A percentile compares a stretch with the other conserved stretches of the same genome.
Evolutionary conservation across 169 alveolate species (phyloP).

Genomic region (Theileria sp.): DNA sequence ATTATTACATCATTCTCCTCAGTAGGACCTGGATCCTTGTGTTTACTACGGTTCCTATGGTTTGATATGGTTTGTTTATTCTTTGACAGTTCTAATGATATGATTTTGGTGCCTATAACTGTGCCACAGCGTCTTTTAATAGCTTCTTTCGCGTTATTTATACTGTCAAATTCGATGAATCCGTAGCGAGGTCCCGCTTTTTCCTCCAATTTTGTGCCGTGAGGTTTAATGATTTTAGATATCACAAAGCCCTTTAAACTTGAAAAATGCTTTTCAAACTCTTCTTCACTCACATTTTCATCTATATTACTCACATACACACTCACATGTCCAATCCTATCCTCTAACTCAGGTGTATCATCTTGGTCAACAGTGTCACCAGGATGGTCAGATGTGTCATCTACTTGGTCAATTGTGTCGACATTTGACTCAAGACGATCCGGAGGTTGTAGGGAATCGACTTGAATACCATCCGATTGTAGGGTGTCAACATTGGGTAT

Average conservation of each 20-base stretch:
- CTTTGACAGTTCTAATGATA: constrained; percentile 72
- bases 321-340: constrained; percentile 59
- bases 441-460: not conserved
- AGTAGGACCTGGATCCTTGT: constrained; percentile 53
- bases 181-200: constrained; percentile 70
- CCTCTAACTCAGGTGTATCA: not conserved
- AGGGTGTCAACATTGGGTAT: not conserved
- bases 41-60: not conserved
- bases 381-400: not conserved
- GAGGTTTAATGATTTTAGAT: constrained; percentile 64
- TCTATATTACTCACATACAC: constrained; percentile 88
- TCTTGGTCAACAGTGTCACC: not conserved
- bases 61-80: constrained; percentile 57
- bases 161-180: constrained; percentile 85
- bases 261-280: constrained; percentile 70
- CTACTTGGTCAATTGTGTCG: not conserved
- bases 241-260: constrained; percentile 71
- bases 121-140: constrained; percentile 68
- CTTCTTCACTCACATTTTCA: constrained; percentile 83
- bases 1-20: constrained; percentile 80
- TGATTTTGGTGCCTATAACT: constrained; percentile 65
- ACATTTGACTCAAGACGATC: not conserved
- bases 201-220: constrained; percentile 79
- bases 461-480: not conserved
- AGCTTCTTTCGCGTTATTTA: constrained; percentile 73